Conservation (phyloP, 352 stramenopile genomes). For the Globisporangium okanoganense region DNA sequence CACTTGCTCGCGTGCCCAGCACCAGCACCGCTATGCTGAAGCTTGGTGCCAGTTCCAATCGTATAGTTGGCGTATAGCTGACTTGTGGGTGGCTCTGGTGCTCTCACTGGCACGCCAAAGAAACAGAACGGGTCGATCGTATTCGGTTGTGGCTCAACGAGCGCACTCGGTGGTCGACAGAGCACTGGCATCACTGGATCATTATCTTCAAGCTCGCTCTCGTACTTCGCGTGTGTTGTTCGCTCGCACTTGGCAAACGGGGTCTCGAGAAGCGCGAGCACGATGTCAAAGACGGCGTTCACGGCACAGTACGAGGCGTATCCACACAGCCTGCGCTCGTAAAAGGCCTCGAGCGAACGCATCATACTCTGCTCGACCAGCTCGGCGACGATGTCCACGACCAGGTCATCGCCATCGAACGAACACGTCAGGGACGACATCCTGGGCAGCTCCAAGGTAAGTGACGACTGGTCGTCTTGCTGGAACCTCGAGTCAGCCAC, state of each 20-base stretch:
- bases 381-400: slow-evolving; percentile 17
- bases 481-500: not conserved
- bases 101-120: not conserved
- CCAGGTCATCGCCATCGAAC: slow-evolving; percentile 14
- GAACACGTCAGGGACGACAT: not conserved
- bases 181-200: slow-evolving; percentile 7
- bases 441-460: not conserved
- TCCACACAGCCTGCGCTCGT: slow-evolving; percentile 21
- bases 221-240: not conserved
- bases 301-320: slow-evolving; percentile 23
- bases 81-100: not conserved
- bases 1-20: not conserved
- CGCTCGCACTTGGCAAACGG: not conserved
- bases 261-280: slow-evolving; percentile 7
- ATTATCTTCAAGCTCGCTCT: not conserved
- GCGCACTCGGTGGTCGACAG: not conserved
- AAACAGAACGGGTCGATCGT: slow-evolving; percentile 11
- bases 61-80: not conserved
- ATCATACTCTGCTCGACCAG: slow-evolving; percentile 17
- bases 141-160: not conserved
- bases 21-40: not conserved
- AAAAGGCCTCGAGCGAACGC: slow-evolving; percentile 23
- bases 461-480: not conserved
- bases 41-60: not conserved
- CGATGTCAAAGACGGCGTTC: slow-evolving; percentile 18